These are phyloP conservation scores for Zoysia pacifica DNA, from an alignment of 176 grass and related monocot species.

Conservation along the genomic window DNA sequence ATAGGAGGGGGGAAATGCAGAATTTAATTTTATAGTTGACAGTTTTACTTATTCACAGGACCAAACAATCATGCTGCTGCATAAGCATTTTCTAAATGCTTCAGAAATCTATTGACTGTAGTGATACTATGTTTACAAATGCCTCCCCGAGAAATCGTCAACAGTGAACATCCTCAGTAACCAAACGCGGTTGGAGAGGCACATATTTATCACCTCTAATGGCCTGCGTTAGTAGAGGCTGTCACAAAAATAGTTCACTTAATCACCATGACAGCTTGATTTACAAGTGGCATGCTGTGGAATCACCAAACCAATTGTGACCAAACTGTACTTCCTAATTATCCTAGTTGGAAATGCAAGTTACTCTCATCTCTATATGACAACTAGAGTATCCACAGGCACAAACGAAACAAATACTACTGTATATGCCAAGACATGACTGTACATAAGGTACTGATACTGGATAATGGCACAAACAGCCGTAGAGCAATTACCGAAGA, in stretches of 20 bases:
- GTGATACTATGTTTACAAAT: no score
- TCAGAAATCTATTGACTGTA: no score
- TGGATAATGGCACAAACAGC: not conserved
- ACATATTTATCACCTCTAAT: not conserved
- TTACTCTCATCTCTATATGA: not conserved
- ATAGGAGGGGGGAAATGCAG: not conserved
- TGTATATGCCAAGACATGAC: not conserved
- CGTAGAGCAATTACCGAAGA: slow-evolving; percentile 61
- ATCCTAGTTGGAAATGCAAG: not conserved
- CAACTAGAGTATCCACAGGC: no score
- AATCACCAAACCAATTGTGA: not conserved
- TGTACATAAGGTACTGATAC: not conserved
- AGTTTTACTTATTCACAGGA: not conserved
- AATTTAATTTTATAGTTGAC: not conserved
- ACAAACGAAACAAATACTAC: no score
- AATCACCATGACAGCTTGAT: not conserved
- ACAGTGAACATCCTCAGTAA: no score
- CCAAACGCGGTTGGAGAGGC: no score
- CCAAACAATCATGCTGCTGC: not conserved
- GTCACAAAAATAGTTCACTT: not conserved
- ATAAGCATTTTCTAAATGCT: no score
- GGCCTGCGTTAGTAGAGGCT: not conserved
- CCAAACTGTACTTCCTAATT: not conserved
- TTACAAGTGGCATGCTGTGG: not conserved
- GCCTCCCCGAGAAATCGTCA: no score